Evolutionary conservation across 1,284 basidiomycete genomes (phyloP), one percentile per base, ranked within the genome.

Genomic region (Boletus semigastroideus): DNA sequence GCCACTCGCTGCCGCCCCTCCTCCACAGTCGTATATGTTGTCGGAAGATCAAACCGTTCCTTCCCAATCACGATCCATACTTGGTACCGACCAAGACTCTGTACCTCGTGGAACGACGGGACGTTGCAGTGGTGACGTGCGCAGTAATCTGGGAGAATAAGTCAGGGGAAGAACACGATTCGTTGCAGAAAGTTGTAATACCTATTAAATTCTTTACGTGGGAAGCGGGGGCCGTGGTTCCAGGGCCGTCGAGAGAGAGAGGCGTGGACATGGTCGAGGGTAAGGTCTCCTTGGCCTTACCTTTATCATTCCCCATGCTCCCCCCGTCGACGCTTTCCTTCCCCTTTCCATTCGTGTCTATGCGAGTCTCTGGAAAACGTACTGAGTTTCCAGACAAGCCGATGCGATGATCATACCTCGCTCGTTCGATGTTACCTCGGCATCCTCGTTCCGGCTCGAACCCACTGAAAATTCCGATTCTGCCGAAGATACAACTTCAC

Each of bases 61-160:
- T 63, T 66, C 10, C 72, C 76, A 41, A 78, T 63, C 41, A 74
- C 62, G 17, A 78, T 65, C 76, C 76, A 78, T 7, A 75, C 73
- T 36, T 68, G 70, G 55, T 68, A 70, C 42, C 56, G 60, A 16
- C 48, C 59, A 39, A 55, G 55, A 13, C 58, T 51, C 17, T 60
- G 54, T 49, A 62, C 60, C 27, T 72, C 59, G 41, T 62, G 64
- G 50, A 76, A 73, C 49, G 62, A 64, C 0, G 77, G 75, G 5
- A 37, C 42, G 4, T 59, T 55, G 14, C 63, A 36, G 2, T 50
- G 46, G n/a, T 59, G 54, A 12, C 41, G 58, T 8, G 49, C 41
- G 44, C 75, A 77, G 51, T 70, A 65, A 28, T 75, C 73, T 74
- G 43, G 7, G 25, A 33, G 42, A 25, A 12, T 46, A 19, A 1